A percentile compares a stretch with the other conserved stretches of the same genome.
phyloP scores from a whole-genome alignment of 768 basidiomycete genomes.

The Suillus lakei region DNA sequence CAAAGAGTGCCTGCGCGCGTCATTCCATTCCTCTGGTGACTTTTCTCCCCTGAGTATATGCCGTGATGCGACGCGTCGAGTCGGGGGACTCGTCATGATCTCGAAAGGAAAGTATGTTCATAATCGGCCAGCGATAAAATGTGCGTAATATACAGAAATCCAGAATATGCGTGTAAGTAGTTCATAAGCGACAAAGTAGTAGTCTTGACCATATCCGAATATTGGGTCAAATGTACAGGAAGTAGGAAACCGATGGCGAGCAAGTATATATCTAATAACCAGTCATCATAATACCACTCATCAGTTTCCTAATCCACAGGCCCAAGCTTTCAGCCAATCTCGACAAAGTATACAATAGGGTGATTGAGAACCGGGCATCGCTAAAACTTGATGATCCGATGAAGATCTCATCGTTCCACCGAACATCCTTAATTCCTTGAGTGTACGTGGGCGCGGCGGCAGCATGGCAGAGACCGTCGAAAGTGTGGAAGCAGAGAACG shows the following conservation, averaged over 20 bases:
- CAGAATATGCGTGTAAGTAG: background rate
- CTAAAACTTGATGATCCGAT: background rate
- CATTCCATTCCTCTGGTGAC: conserved; percentile 38
- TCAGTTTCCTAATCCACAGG: background rate
- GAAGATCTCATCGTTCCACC: background rate
- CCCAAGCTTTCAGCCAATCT: conserved; percentile 3
- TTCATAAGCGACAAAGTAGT: background rate
- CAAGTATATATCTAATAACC: background rate
- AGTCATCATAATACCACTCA: background rate
- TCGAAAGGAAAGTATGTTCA: background rate
- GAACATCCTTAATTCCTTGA: background rate
- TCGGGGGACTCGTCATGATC: background rate
- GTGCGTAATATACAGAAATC: background rate
- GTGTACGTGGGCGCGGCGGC: background rate
- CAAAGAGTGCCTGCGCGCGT: conserved; percentile 31
- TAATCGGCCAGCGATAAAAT: background rate
- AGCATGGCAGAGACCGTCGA: too few species aligned
- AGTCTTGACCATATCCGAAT: background rate
- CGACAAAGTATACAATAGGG: background rate
- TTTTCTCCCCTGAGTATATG: background rate
- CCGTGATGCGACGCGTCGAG: background rate
- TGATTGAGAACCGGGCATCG: background rate
- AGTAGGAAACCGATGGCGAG: background rate
- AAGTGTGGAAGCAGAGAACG: background rate
- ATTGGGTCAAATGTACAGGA: background rate